These are phyloP conservation scores for Lactarius hatsudake DNA, from an alignment of 768 basidiomycete species.

Conservation along the genomic window DNA sequence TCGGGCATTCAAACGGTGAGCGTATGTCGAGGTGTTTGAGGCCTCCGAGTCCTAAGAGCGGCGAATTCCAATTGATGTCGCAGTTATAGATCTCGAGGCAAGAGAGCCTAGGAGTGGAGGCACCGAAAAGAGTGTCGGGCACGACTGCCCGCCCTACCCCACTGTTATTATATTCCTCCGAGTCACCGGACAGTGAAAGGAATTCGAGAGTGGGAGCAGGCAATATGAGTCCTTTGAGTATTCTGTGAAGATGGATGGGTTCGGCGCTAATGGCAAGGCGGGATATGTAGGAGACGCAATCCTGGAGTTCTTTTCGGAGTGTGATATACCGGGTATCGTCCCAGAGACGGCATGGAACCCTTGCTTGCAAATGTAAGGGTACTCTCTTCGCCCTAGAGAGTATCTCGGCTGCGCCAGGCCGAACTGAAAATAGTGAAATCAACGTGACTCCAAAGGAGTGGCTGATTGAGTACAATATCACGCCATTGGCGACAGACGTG, in stretches of 20 bases:
- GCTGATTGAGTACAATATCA: neutral
- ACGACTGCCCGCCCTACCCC: neutral
- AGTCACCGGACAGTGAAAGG: too few species aligned
- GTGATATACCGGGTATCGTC: too few species aligned
- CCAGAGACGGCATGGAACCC: too few species aligned
- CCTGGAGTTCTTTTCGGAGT: too few species aligned
- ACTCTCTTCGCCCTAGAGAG: too few species aligned
- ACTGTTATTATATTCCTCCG: too few species aligned
- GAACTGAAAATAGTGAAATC: neutral
- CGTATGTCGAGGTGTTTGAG: neutral
- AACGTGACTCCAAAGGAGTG: neutral
- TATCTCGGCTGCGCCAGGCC: neutral
- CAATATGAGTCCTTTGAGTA: too few species aligned
- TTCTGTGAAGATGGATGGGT: too few species aligned
- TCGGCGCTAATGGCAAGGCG: too few species aligned
- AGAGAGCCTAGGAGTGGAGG: neutral
- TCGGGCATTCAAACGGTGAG: neutral
- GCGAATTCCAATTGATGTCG: constrained; percentile 9
- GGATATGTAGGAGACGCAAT: too few species aligned
- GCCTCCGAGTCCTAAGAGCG: neutral
- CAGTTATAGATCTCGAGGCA: neutral
- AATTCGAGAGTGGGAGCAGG: too few species aligned
- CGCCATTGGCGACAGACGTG: neutral
- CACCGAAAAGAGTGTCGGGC: neutral
- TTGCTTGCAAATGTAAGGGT: too few species aligned